Evolutionary conservation across 2,329 filamentous ascomycete species (phyloP).

Genomic region (Trichoderma sp.): DNA sequence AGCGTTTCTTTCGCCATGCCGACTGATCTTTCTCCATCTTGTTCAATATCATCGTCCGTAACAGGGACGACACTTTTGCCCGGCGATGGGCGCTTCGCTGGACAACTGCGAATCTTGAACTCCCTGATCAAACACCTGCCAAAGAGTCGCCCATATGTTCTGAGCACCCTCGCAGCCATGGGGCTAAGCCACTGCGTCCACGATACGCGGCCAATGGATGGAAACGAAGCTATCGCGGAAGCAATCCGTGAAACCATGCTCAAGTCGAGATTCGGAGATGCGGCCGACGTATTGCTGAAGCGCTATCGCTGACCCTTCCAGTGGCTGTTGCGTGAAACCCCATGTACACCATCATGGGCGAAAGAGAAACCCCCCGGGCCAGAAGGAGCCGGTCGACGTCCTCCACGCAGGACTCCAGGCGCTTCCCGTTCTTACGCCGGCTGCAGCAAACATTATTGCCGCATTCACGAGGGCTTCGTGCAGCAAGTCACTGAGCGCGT

Average conservation of each 20-base stretch:
- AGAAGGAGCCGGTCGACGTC: no score
- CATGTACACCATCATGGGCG: no score
- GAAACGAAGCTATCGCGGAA: slow-evolving; percentile 8
- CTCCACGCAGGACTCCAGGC: no score
- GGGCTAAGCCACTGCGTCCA: slow-evolving; percentile 11
- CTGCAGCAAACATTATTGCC: no score
- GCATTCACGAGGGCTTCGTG: no score
- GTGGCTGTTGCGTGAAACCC: no score
- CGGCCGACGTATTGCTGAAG: slow-evolving; percentile 1
- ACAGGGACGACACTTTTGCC: slow-evolving; percentile 3
- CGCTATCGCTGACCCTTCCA: neutral
- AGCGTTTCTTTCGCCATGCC: neutral
- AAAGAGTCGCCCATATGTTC: neutral
- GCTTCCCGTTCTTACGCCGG: no score
- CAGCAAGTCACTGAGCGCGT: no score
- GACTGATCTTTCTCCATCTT: neutral
- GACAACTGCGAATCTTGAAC: neutral
- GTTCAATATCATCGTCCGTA: no score
- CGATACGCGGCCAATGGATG: slow-evolving; percentile 3
- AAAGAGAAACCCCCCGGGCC: no score
- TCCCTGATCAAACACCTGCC: slow-evolving; percentile 9
- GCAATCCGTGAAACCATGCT: slow-evolving; percentile 13
- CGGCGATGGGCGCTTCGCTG: slow-evolving; percentile 2
- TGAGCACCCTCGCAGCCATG: neutral
- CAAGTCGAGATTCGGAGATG: slow-evolving; percentile 6